Evolutionary conservation across 1,284 basidiomycete species (phyloP).

Genomic region (Pisolithus thermaeus): DNA sequence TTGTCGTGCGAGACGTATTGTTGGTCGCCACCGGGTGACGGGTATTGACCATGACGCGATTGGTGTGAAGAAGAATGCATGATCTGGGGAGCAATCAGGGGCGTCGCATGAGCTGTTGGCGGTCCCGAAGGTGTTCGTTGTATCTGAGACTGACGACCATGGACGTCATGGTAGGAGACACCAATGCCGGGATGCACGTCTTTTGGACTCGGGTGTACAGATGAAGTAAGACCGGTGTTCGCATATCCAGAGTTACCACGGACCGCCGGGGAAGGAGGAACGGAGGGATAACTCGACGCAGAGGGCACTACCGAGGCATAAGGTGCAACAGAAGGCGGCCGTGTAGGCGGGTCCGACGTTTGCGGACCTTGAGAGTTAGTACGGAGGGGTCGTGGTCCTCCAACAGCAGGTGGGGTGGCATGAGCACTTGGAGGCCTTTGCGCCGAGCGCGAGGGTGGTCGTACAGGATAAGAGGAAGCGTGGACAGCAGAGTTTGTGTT

Average conservation of each 20-base stretch:
- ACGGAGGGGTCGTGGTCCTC: constrained; percentile 26
- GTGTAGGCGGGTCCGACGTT: constrained; percentile 21
- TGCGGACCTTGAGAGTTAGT: constrained; percentile 26
- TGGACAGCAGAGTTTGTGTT: constrained; percentile 10
- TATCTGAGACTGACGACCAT: constrained; percentile 5
- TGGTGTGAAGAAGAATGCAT: constrained; percentile 23
- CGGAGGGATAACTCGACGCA: constrained; percentile 13
- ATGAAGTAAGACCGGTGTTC: constrained; percentile 13
- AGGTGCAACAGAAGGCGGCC: constrained; percentile 19
- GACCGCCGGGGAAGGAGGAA: constrained; percentile 17
- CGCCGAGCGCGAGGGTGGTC: constrained; percentile 25
- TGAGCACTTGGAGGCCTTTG: constrained; percentile 18
- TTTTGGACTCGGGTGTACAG: constrained; percentile 24
- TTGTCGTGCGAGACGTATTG: constrained; percentile 9
- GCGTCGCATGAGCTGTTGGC: constrained; percentile 18
- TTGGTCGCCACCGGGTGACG: constrained; percentile 6
- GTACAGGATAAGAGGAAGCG: constrained; percentile 11
- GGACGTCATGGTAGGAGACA: constrained; percentile 6
- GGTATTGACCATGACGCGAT: constrained; percentile 15
- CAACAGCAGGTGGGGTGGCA: constrained; percentile 18
- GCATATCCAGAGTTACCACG: constrained; percentile 10
- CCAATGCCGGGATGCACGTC: constrained; percentile 12
- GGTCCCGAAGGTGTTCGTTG: constrained; percentile 18
- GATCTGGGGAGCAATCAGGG: constrained; percentile 13
- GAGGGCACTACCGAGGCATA: constrained; percentile 7